phyloP scores from a whole-genome alignment of 1,284 basidiomycete species.

The Ceratobasidium sp. region DNA sequence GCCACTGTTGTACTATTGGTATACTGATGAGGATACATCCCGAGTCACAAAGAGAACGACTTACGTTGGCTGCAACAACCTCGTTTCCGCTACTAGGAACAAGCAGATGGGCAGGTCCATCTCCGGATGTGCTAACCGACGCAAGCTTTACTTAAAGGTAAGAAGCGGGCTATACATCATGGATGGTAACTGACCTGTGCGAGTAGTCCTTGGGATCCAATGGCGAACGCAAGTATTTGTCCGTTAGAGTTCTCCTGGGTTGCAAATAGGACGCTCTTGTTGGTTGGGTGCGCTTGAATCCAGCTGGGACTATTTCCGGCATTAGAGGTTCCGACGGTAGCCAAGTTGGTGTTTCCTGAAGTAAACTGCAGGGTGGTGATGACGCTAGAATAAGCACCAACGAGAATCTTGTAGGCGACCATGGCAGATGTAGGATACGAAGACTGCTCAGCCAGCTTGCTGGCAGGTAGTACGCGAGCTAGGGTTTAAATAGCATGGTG shows the following conservation, averaged over 20 bases:
- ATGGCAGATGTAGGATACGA: neutral
- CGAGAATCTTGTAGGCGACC: conserved; percentile 44
- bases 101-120: conserved; percentile 45
- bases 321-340: conserved; percentile 41
- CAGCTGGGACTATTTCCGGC: conserved; percentile 44
- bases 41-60: conserved; percentile 3
- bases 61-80: conserved; percentile 48
- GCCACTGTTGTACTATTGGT: conserved; percentile 45
- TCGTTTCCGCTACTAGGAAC: conserved; percentile 44
- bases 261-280: conserved; percentile 47
- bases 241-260: conserved; percentile 47
- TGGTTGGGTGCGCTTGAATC: conserved; percentile 42
- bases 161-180: neutral
- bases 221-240: conserved; percentile 36
- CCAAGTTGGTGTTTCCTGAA: conserved; percentile 36
- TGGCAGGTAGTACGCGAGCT: neutral
- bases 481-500: too few relatives aligned
- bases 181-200: conserved; percentile 25
- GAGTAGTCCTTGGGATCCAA: conserved; percentile 35
- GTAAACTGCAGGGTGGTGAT: conserved; percentile 48
- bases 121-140: conserved; percentile 17
- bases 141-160: neutral
- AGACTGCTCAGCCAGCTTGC: neutral
- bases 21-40: neutral
- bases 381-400: conserved; percentile 45